Evolutionary conservation across 345 rosid species (phyloP), one percentile per base, ranked within the genome.

Genomic region (Hypericum perforatum): DNA sequence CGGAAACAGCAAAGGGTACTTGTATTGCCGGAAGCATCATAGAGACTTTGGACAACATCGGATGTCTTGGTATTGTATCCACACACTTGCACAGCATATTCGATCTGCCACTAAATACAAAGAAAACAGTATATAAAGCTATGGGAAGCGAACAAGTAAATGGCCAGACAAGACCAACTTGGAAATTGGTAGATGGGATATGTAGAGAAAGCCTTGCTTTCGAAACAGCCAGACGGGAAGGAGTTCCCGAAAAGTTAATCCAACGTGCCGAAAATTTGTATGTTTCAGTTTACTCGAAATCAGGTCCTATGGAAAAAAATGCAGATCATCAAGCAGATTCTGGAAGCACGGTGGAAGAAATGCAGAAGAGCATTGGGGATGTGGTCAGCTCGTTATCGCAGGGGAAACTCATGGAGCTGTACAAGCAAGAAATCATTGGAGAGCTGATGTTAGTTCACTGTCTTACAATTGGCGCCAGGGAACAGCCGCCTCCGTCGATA

Each of bases 121-220:
- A 76, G 56, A 81, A 77, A 56, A 68, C 79, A 0, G 61, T 64
- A 8, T 71, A 67, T 58, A 92, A 92, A 76, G 90, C 98, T 62
- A 88, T 92, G 96, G 90, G 95, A 58, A 75, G 95, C 9, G 78
- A 77, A 29, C 71, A 68, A 43, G 57, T 81, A 8, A 76, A 82
- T 53, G 98, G 98, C 39, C 70, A 83, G 66, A 71, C 86, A 6
- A 83, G 66, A 69, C 94, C 98, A 41, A 92, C 95, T 16, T 92
- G 98, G 98, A 80, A 66, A 71, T 66, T 92, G 66, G 70, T 75
- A 37, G 96, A 92, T 70, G 98, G 98, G 49, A 71, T 83, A 43
- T 88, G 96, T 69, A 76, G 77, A 58, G 95, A 92, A 78, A 92
- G 98, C 72, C 96, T 92, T 40, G 98, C 98, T 46, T 92, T 92